Base-by-base conservation (phyloP, 2,329 filamentous ascomycete genomes). In the Ophiostoma ulmi region DNA sequence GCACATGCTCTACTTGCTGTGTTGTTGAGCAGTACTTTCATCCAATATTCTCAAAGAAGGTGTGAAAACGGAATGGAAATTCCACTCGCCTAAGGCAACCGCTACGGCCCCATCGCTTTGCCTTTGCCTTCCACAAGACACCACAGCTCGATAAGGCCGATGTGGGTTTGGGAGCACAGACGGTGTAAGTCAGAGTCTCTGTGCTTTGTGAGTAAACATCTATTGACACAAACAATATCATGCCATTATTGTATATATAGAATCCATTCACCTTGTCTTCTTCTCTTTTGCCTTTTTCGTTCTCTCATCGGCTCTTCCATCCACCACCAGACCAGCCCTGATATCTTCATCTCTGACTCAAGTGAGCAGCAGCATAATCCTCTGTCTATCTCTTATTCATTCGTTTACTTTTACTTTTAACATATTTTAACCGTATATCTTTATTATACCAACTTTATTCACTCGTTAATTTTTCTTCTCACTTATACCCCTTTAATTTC, bases 161-260 rank as follows among this genome's bases (percentile, higher is more conserved):
- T 31, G 52, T 58, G 52, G 52, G 11, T 58, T 22, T 58, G 52
- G 4, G 22, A 26, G 52, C 22, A 13, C 31, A 4, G 58, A 36
- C n/a, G 35, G 17, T 64, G 31, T 10, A 31, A 31, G 61, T n/a
- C 31, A 20, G 20, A 20, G 17, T 48, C 44, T 48, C 10, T 48
- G 44, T 48, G 31, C 31, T 36, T 10, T 35, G 31, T 35, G 63
- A 20, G 61, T 64, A 36, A 64, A 38, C 61, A 39, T 64, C 31
- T 5, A n/a, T n/a, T 8, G 8, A 36, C 61, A 64, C 61, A 48
- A 48, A 48, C 44, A 48, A 48, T n/a, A 48, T 48, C 44, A 48
- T 41, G 58, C 11, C 38, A 26, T 22, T 22, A 48, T 67, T 38
- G 70, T 71, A 71, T 71, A 71, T 71, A 71, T 71, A 71, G 70